Evolutionary conservation across 192 early-diverging fungal genomes (phyloP), one percentile per base, ranked within the genome.

Genomic region (Phycomyces blakesleeanus): DNA sequence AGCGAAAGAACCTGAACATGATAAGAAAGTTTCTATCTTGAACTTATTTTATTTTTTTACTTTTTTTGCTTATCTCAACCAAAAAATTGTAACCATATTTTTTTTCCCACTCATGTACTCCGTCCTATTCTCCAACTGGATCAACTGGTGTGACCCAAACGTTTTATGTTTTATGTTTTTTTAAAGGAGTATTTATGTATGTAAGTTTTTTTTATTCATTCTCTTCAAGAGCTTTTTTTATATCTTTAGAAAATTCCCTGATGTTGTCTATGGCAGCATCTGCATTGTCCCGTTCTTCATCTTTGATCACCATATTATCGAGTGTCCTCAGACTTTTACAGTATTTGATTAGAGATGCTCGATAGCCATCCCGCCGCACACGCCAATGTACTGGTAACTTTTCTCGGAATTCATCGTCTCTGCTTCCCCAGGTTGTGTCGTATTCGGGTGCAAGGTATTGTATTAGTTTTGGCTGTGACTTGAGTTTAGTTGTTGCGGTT

Each of bases 311-410:
- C 26, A 53, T 16, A 39, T 61, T 37, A 56, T 68, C 67, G 18
- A 68, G n/a, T 22, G 38, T 29, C 18, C n/a, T 25, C 18, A 68
- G 51, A 26, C 16, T 49, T 14, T 15, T 11, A 51, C 59, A 55
- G 9, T 37, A 53, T 15, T 42, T 42, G 12, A 68, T 60, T 40
- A 68, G 15, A 18, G 60, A 56, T 39, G 67, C 67, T 25, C 67
- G 14, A 29, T 68, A 68, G 15, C 49, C 22, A 3, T 24, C 22
- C 38, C 67, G 29, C 18, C 67, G 37, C 7, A 25, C 12, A 9
- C 29, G 14, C 67, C 67, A 68, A 25, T 68, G 67, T 6, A 24
- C 40, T 11, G 41, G 16, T 24, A 68, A 12, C 5, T 34, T 8
- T 0, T 38, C n/a, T 16, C n/a, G 29, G 50, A 62, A 62, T 1